phyloP scores from a whole-genome alignment of 495 filamentous ascomycete species.

The Sordaria brevicollis region DNA sequence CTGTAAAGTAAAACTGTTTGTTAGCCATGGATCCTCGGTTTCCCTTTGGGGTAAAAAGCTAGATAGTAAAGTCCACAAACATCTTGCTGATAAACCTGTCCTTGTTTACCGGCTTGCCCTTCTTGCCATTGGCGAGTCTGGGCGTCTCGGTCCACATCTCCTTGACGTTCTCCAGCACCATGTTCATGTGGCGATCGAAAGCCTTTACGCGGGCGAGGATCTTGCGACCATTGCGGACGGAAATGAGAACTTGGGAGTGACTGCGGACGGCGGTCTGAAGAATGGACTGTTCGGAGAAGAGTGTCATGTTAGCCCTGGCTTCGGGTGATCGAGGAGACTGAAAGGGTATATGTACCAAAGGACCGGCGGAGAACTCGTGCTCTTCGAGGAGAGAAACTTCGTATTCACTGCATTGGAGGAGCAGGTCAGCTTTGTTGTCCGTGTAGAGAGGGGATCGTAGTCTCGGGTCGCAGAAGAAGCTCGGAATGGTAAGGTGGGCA shows the following conservation, averaged over 20 bases:
- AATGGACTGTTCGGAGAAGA: conserved; percentile 43
- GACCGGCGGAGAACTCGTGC: conserved; percentile 75
- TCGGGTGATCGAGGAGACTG: conserved; percentile 24
- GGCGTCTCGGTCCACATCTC: conserved; percentile 99
- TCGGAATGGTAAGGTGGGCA: neutral
- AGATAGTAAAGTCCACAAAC: conserved; percentile 39
- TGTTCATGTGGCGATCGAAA: conserved; percentile 34
- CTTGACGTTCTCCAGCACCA: conserved; percentile 44
- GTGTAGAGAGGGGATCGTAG: neutral
- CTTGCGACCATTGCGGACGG: conserved; percentile 61
- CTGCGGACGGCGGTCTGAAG: conserved; percentile 82
- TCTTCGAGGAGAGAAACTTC: conserved; percentile 82
- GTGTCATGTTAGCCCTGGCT: neutral
- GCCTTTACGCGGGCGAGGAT: conserved; percentile 34
- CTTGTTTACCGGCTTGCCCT: conserved; percentile 89
- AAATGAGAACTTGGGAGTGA: conserved; percentile 78
- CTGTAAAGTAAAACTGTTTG: conserved; percentile 34
- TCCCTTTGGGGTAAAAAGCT: neutral
- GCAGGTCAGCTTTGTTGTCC: neutral
- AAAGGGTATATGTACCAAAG: conserved; percentile 26
- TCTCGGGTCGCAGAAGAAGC: neutral
- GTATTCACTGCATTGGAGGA: conserved; percentile 52
- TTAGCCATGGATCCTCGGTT: conserved; percentile 13
- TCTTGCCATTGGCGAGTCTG: conserved; percentile 60
- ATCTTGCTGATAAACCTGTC: conserved; percentile 98